A percentile compares a stretch with the other conserved stretches of the same genome.
These are phyloP conservation scores for Phytopythium sindhum DNA, from an alignment of 352 stramenopile species.

Conservation along the genomic window DNA sequence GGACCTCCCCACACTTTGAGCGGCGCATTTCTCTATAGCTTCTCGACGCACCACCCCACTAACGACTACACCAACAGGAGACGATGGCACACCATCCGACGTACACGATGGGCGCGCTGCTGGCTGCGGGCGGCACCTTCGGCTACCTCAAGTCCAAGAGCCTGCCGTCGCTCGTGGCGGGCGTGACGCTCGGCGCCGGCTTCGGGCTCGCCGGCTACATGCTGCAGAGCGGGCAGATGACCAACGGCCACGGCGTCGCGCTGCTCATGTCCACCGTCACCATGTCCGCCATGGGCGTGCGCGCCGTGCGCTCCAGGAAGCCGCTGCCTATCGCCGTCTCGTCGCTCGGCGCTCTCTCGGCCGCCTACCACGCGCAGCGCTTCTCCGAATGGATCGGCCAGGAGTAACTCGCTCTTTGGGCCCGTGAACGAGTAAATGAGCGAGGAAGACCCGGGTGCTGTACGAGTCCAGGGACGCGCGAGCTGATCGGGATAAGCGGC, in stretches of 20 bases:
- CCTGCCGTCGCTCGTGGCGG: constrained; percentile 76
- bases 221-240: constrained; percentile 79
- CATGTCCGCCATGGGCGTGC: constrained; percentile 82
- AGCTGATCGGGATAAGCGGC: no score
- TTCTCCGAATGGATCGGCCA: constrained; percentile 84
- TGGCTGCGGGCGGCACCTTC: constrained; percentile 63
- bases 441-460: neutral
- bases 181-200: constrained; percentile 72
- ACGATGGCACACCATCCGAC: constrained; percentile 78
- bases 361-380: constrained; percentile 78
- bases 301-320: constrained; percentile 71
- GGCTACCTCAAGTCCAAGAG: constrained; percentile 83
- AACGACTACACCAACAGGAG: constrained; percentile 1
- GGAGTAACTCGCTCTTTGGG: constrained; percentile 47
- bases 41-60: neutral
- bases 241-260: constrained; percentile 74
- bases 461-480: no score
- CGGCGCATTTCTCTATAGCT: neutral
- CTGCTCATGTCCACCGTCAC: constrained; percentile 82
- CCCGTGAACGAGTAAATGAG: neutral
- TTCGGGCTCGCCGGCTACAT: constrained; percentile 78
- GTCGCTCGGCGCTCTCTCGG: constrained; percentile 68
- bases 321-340: constrained; percentile 71
- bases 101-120: constrained; percentile 77
- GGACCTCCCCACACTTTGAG: no score